Evolutionary conservation across 345 rosid genomes (phyloP).

Genomic region (Hibiscus mutabilis): DNA sequence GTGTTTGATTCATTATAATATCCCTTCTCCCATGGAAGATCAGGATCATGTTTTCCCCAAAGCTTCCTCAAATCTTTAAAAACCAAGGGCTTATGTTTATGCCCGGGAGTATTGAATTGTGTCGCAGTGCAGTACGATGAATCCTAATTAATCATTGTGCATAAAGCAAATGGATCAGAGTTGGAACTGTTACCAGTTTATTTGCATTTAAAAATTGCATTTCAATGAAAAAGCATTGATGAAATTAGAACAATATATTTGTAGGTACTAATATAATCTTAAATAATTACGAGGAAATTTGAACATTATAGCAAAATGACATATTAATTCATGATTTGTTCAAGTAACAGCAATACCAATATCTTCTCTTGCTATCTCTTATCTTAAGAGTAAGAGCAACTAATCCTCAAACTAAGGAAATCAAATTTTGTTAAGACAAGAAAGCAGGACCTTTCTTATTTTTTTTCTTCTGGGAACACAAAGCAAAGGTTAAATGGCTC

Average conservation of each 20-base stretch:
- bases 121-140: conserved; percentile 57
- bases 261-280: neutral
- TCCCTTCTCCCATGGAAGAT: conserved; percentile 62
- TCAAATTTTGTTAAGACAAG: neutral
- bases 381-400: neutral
- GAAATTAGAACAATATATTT: neutral
- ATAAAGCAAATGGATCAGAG: conserved; percentile 1
- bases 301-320: neutral
- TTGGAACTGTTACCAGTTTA: neutral
- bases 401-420: neutral
- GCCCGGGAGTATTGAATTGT: conserved; percentile 48
- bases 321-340: neutral
- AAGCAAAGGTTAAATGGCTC: neutral
- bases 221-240: neutral
- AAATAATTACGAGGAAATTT: neutral
- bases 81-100: conserved; percentile 55
- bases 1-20: conserved; percentile 70
- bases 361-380: neutral
- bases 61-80: conserved; percentile 68
- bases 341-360: neutral
- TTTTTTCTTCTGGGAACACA: neutral
- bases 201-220: neutral
- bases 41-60: conserved; percentile 60
- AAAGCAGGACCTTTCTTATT: neutral
- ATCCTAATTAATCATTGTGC: conserved; percentile 41